phyloP scores from a whole-genome alignment of 1,284 basidiomycete species.

The Boletus smithii region DNA sequence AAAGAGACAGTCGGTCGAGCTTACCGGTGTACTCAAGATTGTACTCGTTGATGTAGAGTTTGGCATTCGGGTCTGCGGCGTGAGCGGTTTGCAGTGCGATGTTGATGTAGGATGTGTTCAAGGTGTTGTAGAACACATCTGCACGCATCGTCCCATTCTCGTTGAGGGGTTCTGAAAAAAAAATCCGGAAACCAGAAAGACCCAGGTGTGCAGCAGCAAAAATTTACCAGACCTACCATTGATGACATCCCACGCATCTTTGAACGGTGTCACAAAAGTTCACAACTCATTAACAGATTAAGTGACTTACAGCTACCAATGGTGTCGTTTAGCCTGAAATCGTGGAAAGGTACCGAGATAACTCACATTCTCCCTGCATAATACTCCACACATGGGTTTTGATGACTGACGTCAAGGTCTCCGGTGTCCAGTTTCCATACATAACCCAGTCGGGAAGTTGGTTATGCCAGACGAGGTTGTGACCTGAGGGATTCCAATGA shows the following conservation, averaged over 20 bases:
- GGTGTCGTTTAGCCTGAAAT: background rate
- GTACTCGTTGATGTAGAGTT: slow-evolving; percentile 25
- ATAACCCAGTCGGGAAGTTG: slow-evolving; percentile 22
- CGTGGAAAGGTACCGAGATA: background rate
- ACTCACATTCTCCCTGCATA: slow-evolving; percentile 17
- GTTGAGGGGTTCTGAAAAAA: slow-evolving; percentile 14
- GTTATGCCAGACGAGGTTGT: slow-evolving; percentile 20
- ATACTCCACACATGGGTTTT: slow-evolving; percentile 18
- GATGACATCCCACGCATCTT: slow-evolving; percentile 26
- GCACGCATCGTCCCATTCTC: slow-evolving; percentile 17
- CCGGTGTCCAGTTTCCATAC: slow-evolving; percentile 16
- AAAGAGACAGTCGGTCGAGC: background rate
- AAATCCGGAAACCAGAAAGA: background rate
- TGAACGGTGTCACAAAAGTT: background rate
- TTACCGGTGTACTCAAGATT: slow-evolving; percentile 16
- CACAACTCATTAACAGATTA: background rate
- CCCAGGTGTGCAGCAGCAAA: background rate
- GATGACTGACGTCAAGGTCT: slow-evolving; percentile 17
- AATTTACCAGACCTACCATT: slow-evolving; percentile 14
- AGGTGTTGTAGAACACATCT: slow-evolving; percentile 15
- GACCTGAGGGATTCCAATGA: slow-evolving; percentile 11
- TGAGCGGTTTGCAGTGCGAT: slow-evolving; percentile 16
- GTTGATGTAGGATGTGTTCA: slow-evolving; percentile 16
- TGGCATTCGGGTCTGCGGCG: slow-evolving; percentile 16
- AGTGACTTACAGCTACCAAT: slow-evolving; percentile 18